Percentiles rank a stretch among this genome's conserved stretches.
Conservation (phyloP, 179 eudicot species). For the Beta corolliflora region DNA sequence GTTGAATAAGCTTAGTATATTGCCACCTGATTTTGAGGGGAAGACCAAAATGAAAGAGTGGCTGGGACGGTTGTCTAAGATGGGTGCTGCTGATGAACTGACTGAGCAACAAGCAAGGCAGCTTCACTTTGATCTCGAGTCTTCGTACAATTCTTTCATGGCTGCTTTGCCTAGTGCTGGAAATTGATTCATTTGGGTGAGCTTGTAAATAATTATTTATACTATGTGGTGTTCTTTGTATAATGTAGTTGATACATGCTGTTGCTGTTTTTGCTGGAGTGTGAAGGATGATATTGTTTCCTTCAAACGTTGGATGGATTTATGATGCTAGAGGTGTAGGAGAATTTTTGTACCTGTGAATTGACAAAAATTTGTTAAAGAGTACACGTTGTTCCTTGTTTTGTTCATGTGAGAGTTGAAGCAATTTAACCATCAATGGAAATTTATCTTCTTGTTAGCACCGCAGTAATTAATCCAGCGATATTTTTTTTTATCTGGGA, state of each 20-base stretch:
- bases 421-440: neutral
- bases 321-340: neutral
- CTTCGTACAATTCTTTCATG: conserved; percentile 91
- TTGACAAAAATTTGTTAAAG: neutral
- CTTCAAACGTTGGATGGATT: neutral
- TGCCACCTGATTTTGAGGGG: conserved; percentile 82
- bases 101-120: conserved; percentile 91
- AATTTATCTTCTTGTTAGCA: too few species aligned
- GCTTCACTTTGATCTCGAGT: conserved; percentile 91
- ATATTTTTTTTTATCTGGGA: too few species aligned
- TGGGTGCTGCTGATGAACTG: conserved; percentile 93
- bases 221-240: neutral
- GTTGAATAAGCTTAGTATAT: conserved; percentile 57
- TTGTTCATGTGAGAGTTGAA: neutral
- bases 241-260: conserved; percentile 23
- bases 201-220: conserved; percentile 40
- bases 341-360: neutral
- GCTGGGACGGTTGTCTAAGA: conserved; percentile 72
- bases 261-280: conserved; percentile 1
- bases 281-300: conserved; percentile 11
- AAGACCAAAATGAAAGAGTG: conserved; percentile 86
- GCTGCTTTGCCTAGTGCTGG: conserved; percentile 86
- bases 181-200: conserved; percentile 39
- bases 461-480: neutral
- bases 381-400: neutral